Evolutionary conservation across 306 rosid species (phyloP).

Genomic region (Cucumis cinereus): DNA sequence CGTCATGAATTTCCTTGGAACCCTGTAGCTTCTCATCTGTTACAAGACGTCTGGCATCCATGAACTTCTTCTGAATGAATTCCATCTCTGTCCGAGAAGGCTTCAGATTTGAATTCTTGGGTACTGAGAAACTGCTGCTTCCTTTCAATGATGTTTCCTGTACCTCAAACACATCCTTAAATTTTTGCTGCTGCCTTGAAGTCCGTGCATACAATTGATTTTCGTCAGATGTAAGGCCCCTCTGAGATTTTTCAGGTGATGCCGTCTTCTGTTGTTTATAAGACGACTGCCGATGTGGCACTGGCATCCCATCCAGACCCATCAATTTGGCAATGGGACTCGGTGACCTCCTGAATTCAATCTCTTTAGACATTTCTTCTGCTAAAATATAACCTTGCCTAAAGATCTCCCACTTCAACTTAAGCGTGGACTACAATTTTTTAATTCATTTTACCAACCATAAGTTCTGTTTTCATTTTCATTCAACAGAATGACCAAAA

Average conservation of each 20-base stretch:
- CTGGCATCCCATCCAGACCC: conserved; percentile 92
- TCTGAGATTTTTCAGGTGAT: conserved; percentile 32
- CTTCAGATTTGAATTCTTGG: conserved; percentile 27
- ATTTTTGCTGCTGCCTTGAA: conserved; percentile 60
- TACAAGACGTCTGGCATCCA: conserved; percentile 81
- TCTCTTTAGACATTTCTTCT: conserved; percentile 54
- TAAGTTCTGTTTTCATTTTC: not conserved
- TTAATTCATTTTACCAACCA: conserved; percentile 8
- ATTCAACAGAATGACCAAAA: not conserved
- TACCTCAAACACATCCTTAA: conserved; percentile 92
- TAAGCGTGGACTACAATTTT: conserved; percentile 41
- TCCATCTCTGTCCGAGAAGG: conserved; percentile 58
- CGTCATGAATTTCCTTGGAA: conserved; percentile 63
- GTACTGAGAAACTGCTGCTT: conserved; percentile 38
- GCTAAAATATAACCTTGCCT: conserved; percentile 50
- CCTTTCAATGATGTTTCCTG: conserved; percentile 44
- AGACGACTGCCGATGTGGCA: conserved; percentile 47
- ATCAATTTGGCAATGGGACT: conserved; percentile 84
- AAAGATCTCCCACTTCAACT: conserved; percentile 49
- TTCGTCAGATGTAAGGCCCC: conserved; percentile 19
- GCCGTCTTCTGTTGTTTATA: conserved; percentile 32
- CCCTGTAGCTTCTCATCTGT: conserved; percentile 55
- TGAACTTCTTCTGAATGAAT: conserved; percentile 70
- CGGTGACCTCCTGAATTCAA: conserved; percentile 53
- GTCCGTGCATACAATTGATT: conserved; percentile 38